Percentiles rank a stretch among this genome's conserved stretches.
Evolutionary conservation across 768 basidiomycete genomes (phyloP).

Genomic region (Crassisporium funariophilum): DNA sequence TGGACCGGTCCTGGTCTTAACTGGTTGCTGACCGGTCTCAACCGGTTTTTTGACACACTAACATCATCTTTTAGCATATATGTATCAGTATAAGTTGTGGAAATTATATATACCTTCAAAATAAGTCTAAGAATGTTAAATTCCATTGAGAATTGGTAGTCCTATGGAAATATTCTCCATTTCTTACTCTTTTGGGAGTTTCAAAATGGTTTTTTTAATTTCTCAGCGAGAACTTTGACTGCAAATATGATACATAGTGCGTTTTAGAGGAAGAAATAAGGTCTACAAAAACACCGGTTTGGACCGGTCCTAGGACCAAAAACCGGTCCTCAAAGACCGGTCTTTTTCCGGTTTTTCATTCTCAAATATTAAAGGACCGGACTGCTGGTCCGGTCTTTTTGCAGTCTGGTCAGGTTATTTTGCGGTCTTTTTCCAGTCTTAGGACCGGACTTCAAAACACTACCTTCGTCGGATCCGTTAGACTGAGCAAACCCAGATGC

Average conservation of each 20-base stretch:
- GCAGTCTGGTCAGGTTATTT: background rate
- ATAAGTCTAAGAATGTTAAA: background rate
- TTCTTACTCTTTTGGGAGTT: too few species aligned
- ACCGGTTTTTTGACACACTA: too few species aligned
- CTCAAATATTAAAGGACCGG: background rate
- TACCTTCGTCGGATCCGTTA: slow-evolving; percentile 65
- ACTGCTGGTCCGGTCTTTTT: background rate
- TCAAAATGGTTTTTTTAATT: too few species aligned
- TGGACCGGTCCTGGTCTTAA: too few species aligned
- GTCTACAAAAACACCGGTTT: background rate
- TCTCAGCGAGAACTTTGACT: too few species aligned
- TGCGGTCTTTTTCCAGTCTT: background rate
- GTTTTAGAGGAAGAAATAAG: background rate
- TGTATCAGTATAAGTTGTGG: too few species aligned
- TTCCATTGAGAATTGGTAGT: background rate
- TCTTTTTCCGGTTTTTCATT: background rate
- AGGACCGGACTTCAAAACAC: slow-evolving; percentile 24
- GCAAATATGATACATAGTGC: too few species aligned
- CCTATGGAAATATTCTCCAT: background rate
- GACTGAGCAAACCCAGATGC: slow-evolving; percentile 57
- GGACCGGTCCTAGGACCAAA: background rate
- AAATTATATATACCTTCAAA: background rate
- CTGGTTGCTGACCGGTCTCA: too few species aligned
- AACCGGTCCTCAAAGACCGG: background rate
- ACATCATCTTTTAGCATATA: too few species aligned